phyloP scores from a whole-genome alignment of 306 rosid species.

The Gastrolobium bilobum region DNA sequence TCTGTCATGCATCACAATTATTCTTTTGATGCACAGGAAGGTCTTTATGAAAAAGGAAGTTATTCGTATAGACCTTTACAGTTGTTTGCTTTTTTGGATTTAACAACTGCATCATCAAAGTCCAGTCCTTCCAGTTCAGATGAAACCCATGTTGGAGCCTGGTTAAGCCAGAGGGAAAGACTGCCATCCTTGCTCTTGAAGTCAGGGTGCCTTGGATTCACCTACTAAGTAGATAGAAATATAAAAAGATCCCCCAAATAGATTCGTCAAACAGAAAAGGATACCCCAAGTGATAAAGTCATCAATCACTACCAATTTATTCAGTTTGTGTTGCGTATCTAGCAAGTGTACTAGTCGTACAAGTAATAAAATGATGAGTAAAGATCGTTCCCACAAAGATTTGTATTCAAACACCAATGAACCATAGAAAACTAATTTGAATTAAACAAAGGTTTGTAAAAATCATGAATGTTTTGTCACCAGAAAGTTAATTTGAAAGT shows the following conservation, averaged over 20 bases:
- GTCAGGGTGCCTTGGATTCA: conserved; percentile 65
- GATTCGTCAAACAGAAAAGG: conserved; percentile 30
- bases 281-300: conserved; percentile 22
- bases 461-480: too few species aligned
- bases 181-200: conserved; percentile 66
- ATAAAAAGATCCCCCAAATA: conserved; percentile 27
- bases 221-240: conserved; percentile 53
- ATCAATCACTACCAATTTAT: conserved; percentile 62
- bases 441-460: too few species aligned
- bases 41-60: background rate
- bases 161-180: conserved; percentile 62
- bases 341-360: too few species aligned
- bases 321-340: too few species aligned
- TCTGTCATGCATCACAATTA: conserved; percentile 16
- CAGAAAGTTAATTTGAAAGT: too few species aligned
- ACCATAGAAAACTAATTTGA: too few species aligned
- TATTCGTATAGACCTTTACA: conserved; percentile 44
- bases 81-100: conserved; percentile 47
- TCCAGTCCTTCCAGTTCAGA: conserved; percentile 59
- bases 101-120: conserved; percentile 50
- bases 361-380: too few species aligned
- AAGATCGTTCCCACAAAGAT: too few species aligned
- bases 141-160: conserved; percentile 55
- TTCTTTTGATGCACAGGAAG: conserved; percentile 27
- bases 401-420: too few species aligned